Percentiles rank a stretch among this genome's conserved stretches.
These are phyloP conservation scores for Agapanthus africanus DNA, from an alignment of 106 monocot species.

Conservation along the genomic window DNA sequence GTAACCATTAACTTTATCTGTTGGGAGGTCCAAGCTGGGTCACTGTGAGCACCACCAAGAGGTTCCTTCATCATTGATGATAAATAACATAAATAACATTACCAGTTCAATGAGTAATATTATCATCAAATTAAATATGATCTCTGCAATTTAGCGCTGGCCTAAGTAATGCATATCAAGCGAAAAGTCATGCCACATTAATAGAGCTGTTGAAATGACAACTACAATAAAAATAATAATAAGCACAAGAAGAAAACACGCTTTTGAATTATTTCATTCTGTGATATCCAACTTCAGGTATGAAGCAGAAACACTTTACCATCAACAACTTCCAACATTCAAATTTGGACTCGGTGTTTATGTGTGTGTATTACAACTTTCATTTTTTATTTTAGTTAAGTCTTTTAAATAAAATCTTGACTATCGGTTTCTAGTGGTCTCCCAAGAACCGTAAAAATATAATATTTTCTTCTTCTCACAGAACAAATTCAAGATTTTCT, in stretches of 20 bases:
- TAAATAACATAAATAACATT: slow-evolving; percentile 2
- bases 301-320: no score
- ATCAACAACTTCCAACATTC: no score
- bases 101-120: background rate
- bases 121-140: background rate
- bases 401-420: no score
- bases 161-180: background rate
- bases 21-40: slow-evolving; percentile 79
- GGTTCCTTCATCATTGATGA: slow-evolving; percentile 53
- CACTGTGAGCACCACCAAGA: slow-evolving; percentile 83
- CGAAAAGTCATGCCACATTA: background rate
- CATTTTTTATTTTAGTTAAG: no score
- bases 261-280: background rate
- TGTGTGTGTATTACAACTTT: no score
- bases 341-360: no score
- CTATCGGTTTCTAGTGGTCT: no score
- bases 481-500: no score
- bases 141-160: background rate
- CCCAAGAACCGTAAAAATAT: no score
- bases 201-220: no score
- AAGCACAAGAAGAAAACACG: background rate
- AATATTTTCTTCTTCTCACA: no score
- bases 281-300: background rate
- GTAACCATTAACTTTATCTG: slow-evolving; percentile 62
- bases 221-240: no score